These are phyloP conservation scores for Petasospora rhodanensis DNA, from an alignment of 1,139 yeast genomes.

Conservation along the genomic window DNA sequence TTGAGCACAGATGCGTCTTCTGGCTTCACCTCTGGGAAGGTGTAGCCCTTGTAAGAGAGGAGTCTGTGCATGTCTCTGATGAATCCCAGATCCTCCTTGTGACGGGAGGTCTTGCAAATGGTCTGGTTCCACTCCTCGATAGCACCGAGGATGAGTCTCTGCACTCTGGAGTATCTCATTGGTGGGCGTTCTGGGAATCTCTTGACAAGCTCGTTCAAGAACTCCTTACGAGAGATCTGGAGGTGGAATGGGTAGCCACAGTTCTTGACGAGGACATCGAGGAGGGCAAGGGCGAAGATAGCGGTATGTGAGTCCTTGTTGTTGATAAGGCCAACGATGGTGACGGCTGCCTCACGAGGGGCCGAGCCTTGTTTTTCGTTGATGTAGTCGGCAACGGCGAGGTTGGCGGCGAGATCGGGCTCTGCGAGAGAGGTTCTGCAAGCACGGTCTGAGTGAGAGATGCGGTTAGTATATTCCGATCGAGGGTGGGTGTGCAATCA, in stretches of 20 bases:
- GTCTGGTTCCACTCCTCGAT: slow-evolving; percentile 98
- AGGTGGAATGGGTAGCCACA: slow-evolving; percentile 97
- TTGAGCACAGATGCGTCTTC: slow-evolving; percentile 93
- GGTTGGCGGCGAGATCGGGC: slow-evolving; percentile 82
- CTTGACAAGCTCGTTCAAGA: slow-evolving; percentile 86
- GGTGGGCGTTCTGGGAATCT: slow-evolving; percentile 96
- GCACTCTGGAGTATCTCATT: slow-evolving; percentile 74
- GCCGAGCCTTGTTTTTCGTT: slow-evolving; percentile 88
- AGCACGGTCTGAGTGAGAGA: slow-evolving; percentile 58
- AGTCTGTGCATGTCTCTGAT: slow-evolving; percentile 95
- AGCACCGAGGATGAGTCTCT: slow-evolving; percentile 78
- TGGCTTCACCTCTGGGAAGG: slow-evolving; percentile 84
- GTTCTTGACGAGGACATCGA: slow-evolving; percentile 91
- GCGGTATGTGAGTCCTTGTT: slow-evolving; percentile 80
- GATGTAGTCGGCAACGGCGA: slow-evolving; percentile 90
- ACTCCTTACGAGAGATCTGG: slow-evolving; percentile 92
- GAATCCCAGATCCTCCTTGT: slow-evolving; percentile 87
- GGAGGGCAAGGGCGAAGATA: slow-evolving; percentile 48
- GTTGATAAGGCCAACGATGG: slow-evolving; percentile 81
- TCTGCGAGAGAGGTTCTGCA: slow-evolving; percentile 81
- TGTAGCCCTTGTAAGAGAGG: slow-evolving; percentile 80
- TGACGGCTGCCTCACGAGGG: slow-evolving; percentile 90
- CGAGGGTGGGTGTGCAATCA: too few relatives aligned
- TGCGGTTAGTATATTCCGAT: too few relatives aligned
- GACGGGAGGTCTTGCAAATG: slow-evolving; percentile 81